These are phyloP conservation scores for Stephania japonica DNA, from an alignment of 164 flowering plant species.

Conservation along the genomic window DNA sequence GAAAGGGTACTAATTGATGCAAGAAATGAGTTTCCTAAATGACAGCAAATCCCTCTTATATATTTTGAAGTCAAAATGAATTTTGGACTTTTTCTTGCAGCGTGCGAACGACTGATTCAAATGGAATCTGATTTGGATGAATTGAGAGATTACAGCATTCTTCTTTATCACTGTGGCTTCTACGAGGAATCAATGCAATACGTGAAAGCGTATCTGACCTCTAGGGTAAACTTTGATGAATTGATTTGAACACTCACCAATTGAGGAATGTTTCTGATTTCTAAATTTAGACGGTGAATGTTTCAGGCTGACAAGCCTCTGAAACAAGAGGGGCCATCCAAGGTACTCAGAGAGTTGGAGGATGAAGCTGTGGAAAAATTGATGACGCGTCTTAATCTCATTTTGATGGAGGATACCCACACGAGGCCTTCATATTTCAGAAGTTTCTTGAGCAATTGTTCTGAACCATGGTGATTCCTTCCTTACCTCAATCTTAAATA, in stretches of 20 bases:
- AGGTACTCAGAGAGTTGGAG: conserved; percentile 31
- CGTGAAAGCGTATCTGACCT: conserved; percentile 46
- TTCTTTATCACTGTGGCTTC: conserved; percentile 76
- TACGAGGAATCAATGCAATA: conserved; percentile 53
- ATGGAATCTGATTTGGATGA: conserved; percentile 45
- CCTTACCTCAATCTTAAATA: not conserved
- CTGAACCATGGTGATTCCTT: conserved; percentile 70
- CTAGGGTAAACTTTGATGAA: conserved; percentile 30
- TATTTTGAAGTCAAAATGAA: no score
- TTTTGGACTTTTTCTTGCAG: conserved; percentile 27
- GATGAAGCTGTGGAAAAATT: conserved; percentile 61
- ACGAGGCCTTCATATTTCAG: conserved; percentile 27
- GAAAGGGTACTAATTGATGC: no score
- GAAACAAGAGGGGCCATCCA: conserved; percentile 13
- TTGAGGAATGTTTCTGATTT: not conserved
- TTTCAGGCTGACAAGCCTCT: conserved; percentile 9
- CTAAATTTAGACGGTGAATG: not conserved
- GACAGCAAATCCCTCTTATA: no score
- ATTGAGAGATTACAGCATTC: conserved; percentile 72
- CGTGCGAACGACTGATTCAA: conserved; percentile 78
- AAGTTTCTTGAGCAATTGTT: conserved; percentile 40
- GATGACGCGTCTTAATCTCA: conserved; percentile 61
- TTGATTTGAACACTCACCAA: not conserved
- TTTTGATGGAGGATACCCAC: conserved; percentile 66
- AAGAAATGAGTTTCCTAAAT: no score